A percentile compares a stretch with the other conserved stretches of the same genome.
Evolutionary conservation across 2,329 filamentous ascomycete species (phyloP).

Genomic region (Ophiostoma montium): DNA sequence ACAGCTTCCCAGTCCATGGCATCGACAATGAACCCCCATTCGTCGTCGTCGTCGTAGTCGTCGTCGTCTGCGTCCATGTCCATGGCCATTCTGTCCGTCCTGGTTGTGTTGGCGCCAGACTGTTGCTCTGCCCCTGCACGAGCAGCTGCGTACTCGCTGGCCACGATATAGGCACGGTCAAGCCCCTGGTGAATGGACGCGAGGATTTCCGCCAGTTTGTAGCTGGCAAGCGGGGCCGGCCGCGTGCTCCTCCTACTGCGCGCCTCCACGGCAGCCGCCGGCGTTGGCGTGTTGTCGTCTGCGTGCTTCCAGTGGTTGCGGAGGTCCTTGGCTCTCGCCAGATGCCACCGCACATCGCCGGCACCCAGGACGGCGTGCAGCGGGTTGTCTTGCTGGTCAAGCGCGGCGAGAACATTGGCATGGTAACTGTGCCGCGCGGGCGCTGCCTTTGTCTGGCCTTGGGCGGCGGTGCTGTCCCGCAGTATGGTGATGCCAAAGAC

Average conservation of each 20-base stretch:
- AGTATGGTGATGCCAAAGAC: conserved; percentile 44
- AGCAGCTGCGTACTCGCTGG: conserved; percentile 27
- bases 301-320: conserved; percentile 61
- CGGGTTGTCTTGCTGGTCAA: conserved; percentile 43
- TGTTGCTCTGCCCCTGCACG: neutral
- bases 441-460: neutral
- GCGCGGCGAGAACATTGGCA: conserved; percentile 50
- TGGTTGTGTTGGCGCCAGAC: neutral
- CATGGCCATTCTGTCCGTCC: neutral
- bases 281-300: conserved; percentile 23
- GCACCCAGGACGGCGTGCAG: conserved; percentile 40
- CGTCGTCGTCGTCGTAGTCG: conserved; percentile 26
- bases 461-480: neutral
- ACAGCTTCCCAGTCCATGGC: conserved; percentile 24
- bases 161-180: conserved; percentile 40
- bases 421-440: conserved; percentile 39
- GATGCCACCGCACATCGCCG: conserved; percentile 40
- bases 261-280: neutral
- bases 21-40: conserved; percentile 44
- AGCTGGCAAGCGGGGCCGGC: conserved; percentile 35
- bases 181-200: conserved; percentile 41
- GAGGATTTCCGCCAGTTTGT: conserved; percentile 48
- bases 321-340: conserved; percentile 53
- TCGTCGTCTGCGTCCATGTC: conserved; percentile 18
- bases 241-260: conserved; percentile 12